phyloP scores from a whole-genome alignment of 768 basidiomycete genomes.

The Candolleomyces eurysporus region DNA sequence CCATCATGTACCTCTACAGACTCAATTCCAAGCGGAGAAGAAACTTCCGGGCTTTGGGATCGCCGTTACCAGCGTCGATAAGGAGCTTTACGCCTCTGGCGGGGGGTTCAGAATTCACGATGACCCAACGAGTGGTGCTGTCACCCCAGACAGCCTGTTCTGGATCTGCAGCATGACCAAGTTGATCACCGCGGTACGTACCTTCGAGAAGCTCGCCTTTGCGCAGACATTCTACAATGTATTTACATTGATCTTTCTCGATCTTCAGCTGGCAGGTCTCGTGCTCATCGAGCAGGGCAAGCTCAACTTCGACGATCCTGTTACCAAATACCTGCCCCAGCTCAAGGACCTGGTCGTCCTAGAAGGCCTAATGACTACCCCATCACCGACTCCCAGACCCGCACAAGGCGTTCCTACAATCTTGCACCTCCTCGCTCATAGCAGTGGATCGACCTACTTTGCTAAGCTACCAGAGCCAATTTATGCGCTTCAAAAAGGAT shows the following conservation, averaged over 20 bases:
- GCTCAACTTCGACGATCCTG: conserved; percentile 27
- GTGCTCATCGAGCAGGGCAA: conserved; percentile 33
- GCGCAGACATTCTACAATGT: not conserved
- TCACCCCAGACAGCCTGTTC: conserved; percentile 24
- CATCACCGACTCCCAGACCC: conserved; percentile 13
- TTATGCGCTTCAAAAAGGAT: conserved; percentile 4
- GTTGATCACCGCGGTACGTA: conserved; percentile 23
- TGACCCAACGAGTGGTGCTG: conserved; percentile 21
- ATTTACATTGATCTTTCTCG: not conserved
- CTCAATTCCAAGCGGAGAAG: conserved; percentile 14
- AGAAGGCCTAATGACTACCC: conserved; percentile 12
- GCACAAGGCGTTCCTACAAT: conserved; percentile 19
- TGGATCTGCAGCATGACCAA: conserved; percentile 37
- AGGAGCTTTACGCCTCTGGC: conserved; percentile 21
- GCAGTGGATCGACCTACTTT: conserved; percentile 26
- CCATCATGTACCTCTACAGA: conserved; percentile 4
- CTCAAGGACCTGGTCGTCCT: conserved; percentile 27
- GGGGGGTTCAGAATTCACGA: conserved; percentile 22
- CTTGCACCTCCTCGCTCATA: conserved; percentile 24
- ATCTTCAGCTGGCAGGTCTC: conserved; percentile 26
- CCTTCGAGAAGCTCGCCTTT: too few species aligned
- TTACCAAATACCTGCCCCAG: conserved; percentile 25
- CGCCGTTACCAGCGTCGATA: conserved; percentile 20
- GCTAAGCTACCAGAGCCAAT: not conserved
- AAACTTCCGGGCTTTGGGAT: conserved; percentile 25